Evolutionary conservation across 371 early-diverging fungal genomes (phyloP).

Genomic region (Fennellomyces sp.): DNA sequence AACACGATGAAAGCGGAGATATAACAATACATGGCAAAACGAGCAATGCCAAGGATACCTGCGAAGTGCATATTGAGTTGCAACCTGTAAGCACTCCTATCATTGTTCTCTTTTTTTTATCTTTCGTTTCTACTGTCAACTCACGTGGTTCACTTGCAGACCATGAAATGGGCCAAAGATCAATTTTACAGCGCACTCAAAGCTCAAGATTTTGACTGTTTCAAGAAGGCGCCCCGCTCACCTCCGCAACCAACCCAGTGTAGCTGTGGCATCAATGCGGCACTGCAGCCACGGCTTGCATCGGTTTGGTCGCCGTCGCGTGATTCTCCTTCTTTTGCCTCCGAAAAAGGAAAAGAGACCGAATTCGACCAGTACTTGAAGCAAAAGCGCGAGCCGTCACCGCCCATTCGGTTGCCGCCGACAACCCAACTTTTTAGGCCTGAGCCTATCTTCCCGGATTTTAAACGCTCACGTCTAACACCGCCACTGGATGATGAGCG

Average conservation of each 20-base stretch:
- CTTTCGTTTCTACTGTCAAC: background rate
- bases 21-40: slow-evolving; percentile 28
- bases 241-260: slow-evolving; percentile 27
- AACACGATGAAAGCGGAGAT: slow-evolving; percentile 11
- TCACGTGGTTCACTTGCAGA: slow-evolving; percentile 23
- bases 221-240: slow-evolving; percentile 21
- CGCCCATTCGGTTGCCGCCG: slow-evolving; percentile 16
- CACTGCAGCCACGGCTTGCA: slow-evolving; percentile 9
- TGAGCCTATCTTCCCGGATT: slow-evolving; percentile 35
- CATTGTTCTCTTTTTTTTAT: background rate
- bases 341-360: slow-evolving; percentile 3
- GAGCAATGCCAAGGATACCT: slow-evolving; percentile 7
- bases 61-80: slow-evolving; percentile 34
- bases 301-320: slow-evolving; percentile 12
- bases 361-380: slow-evolving; percentile 34
- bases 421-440: slow-evolving; percentile 28
- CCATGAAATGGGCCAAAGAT: slow-evolving; percentile 42
- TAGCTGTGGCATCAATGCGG: slow-evolving; percentile 20
- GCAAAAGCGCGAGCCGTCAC: slow-evolving; percentile 21
- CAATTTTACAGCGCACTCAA: slow-evolving; percentile 43
- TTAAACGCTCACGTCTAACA: slow-evolving; percentile 7
- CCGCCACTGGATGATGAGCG: slow-evolving; percentile 12
- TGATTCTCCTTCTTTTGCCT: background rate
- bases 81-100: slow-evolving; percentile 37
- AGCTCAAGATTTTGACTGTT: slow-evolving; percentile 34